These are phyloP conservation scores for Prunus yedoensis DNA, from an alignment of 331 rosid genomes.

Conservation along the genomic window DNA sequence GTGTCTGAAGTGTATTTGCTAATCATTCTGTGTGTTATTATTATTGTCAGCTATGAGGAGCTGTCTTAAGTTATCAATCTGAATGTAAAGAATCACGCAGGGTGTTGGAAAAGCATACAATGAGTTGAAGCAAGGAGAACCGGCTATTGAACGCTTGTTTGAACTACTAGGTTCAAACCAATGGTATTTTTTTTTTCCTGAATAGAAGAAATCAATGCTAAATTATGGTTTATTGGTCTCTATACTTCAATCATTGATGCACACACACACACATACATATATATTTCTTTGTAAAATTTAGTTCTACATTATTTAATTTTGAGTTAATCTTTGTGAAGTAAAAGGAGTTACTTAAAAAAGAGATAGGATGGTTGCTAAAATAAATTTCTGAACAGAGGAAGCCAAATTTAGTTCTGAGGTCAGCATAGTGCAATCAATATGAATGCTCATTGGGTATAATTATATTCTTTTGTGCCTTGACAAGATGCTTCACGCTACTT, in stretches of 20 bases:
- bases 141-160: constrained; percentile 76
- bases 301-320: neutral
- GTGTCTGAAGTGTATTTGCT: neutral
- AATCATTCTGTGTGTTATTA: constrained; percentile 18
- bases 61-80: constrained; percentile 53
- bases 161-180: constrained; percentile 53
- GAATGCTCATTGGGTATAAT: neutral
- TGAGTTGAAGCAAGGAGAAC: constrained; percentile 92
- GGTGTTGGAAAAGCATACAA: constrained; percentile 89
- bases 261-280: neutral
- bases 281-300: neutral
- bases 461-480: neutral
- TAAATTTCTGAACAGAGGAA: neutral
- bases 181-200: constrained; percentile 40
- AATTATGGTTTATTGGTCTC: neutral
- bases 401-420: neutral
- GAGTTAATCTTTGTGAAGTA: constrained; percentile 13
- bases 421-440: neutral
- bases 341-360: neutral
- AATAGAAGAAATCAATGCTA: neutral
- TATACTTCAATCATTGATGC: neutral
- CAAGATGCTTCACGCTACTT: neutral
- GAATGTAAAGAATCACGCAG: constrained; percentile 68
- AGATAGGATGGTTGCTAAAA: neutral
- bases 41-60: constrained; percentile 45